A percentile compares a stretch with the other conserved stretches of the same genome.
phyloP scores from a whole-genome alignment of 495 filamentous ascomycete genomes.

The Aspergillus kassunensis region DNA sequence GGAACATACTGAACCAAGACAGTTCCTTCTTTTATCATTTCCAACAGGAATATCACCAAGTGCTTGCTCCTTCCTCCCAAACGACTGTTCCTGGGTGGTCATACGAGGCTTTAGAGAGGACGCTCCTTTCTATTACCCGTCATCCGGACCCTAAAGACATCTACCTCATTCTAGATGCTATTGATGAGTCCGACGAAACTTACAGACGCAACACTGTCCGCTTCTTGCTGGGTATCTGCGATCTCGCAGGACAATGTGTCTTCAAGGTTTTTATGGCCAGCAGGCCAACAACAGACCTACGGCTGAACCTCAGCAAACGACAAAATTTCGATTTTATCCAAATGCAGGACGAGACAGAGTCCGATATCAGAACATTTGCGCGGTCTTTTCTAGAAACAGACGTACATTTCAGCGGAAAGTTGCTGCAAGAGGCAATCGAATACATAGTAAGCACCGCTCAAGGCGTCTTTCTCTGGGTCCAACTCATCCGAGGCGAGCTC shows the following conservation, averaged over 20 bases:
- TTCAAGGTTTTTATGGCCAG: slow-evolving; percentile 10
- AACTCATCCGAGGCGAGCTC: slow-evolving; percentile 3
- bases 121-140: background rate
- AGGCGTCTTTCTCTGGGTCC: slow-evolving; percentile 11
- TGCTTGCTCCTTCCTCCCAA: background rate
- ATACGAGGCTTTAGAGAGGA: background rate
- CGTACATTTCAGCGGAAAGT: no score
- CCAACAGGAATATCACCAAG: background rate
- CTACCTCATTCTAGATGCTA: slow-evolving; percentile 8
- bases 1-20: slow-evolving; percentile 4
- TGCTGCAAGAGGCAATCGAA: background rate
- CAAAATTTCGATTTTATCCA: background rate
- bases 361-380: background rate
- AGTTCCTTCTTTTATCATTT: slow-evolving; percentile 9
- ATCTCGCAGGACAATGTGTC: background rate
- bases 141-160: background rate
- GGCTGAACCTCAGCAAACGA: background rate
- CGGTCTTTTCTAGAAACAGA: background rate
- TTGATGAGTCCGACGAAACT: slow-evolving; percentile 5
- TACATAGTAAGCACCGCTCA: slow-evolving; percentile 6
- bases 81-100: background rate
- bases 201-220: slow-evolving; percentile 2
- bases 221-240: background rate
- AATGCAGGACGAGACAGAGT: slow-evolving; percentile 7
- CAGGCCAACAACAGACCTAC: background rate